phyloP scores from a whole-genome alignment of 23 red algal genomes.

The Cyanidioschyzon merolae region DNA sequence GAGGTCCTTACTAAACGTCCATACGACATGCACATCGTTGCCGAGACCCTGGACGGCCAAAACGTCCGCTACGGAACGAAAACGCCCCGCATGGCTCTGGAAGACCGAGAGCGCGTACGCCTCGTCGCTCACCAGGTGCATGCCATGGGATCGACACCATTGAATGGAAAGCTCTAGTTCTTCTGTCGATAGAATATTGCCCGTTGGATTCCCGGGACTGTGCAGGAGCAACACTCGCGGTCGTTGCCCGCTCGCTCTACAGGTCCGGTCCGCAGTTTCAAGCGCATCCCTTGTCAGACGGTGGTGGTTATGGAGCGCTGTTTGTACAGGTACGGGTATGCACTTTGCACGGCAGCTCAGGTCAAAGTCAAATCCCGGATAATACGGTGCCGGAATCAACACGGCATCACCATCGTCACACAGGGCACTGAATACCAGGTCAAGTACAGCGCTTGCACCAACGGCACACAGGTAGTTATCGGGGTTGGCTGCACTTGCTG shows the following conservation, averaged over 20 bases:
- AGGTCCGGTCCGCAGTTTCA: slow-evolving; percentile 17
- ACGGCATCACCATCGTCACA: slow-evolving; percentile 58
- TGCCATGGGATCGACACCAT: slow-evolving; percentile 30
- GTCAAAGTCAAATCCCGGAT: slow-evolving; percentile 51
- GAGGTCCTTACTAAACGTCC: slow-evolving; percentile 81
- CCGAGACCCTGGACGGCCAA: slow-evolving; percentile 39
- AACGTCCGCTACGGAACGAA: slow-evolving; percentile 38
- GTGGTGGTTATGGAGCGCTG: not conserved
- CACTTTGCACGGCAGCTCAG: slow-evolving; percentile 23
- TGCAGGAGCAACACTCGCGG: slow-evolving; percentile 59
- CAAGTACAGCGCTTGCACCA: slow-evolving; percentile 44
- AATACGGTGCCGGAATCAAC: slow-evolving; percentile 47
- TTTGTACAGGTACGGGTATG: slow-evolving; percentile 20
- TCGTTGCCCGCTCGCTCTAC: slow-evolving; percentile 3
- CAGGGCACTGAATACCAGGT: slow-evolving; percentile 35
- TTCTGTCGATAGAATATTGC: slow-evolving; percentile 64
- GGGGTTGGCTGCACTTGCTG: not conserved
- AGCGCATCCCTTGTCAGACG: slow-evolving; percentile 11
- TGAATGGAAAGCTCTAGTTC: slow-evolving; percentile 35
- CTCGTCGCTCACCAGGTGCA: slow-evolving; percentile 80
- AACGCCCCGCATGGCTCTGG: not conserved
- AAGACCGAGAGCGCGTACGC: slow-evolving; percentile 63
- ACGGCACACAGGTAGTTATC: slow-evolving; percentile 23
- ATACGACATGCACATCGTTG: slow-evolving; percentile 71
- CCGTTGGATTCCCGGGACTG: slow-evolving; percentile 73